Conservation (phyloP, 2,329 filamentous ascomycete species). For the Aspergillus sp. region DNA sequence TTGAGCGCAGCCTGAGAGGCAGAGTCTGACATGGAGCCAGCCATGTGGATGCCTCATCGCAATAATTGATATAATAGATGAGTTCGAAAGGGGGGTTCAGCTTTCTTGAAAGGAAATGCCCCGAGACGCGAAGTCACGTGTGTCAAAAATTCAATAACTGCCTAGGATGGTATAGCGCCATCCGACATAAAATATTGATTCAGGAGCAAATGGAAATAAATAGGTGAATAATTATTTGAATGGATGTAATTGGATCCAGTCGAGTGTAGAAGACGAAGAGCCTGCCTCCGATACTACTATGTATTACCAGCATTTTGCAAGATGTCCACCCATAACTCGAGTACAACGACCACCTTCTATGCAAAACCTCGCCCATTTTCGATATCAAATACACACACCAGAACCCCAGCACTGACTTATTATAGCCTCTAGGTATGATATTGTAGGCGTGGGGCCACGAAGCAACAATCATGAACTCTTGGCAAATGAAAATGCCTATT, state of each 20-base stretch:
- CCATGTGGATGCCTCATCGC: conserved; percentile 21
- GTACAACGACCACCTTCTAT: neutral
- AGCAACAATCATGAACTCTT: neutral
- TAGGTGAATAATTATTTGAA: conserved; percentile 33
- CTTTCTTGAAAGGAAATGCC: neutral
- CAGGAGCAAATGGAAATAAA: neutral
- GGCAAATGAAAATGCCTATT: conserved; percentile 3
- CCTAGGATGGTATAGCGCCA: neutral
- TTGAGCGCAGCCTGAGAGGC: conserved; percentile 3
- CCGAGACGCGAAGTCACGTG: conserved; percentile 11
- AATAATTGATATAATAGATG: conserved; percentile 2
- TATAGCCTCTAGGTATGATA: neutral
- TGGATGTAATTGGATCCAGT: neutral
- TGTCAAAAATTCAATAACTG: neutral
- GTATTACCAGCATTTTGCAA: neutral
- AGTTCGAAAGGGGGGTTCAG: neutral
- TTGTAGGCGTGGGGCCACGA: neutral
- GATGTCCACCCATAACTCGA: neutral
- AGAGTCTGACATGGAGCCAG: conserved; percentile 6
- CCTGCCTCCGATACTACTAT: neutral
- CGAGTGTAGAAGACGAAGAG: neutral
- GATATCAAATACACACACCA: neutral
- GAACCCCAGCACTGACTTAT: neutral
- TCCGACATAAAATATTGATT: neutral
- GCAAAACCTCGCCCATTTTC: neutral